These are phyloP conservation scores for Quercus glauca DNA, from an alignment of 306 rosid species.

Conservation along the genomic window DNA sequence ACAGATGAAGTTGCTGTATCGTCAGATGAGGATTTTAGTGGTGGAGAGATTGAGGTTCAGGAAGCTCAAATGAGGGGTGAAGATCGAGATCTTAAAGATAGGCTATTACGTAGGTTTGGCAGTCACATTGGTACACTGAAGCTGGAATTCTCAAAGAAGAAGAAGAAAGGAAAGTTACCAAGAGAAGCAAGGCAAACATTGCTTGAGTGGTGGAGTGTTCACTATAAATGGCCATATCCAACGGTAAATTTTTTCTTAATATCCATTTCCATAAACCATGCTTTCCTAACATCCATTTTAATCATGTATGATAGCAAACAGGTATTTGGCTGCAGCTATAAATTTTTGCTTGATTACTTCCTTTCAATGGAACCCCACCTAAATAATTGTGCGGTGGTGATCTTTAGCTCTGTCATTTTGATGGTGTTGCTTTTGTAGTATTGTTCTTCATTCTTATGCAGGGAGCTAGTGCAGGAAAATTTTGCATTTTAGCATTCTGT, in stretches of 20 bases:
- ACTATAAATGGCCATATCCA: constrained; percentile 96
- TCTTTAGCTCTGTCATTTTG: too few relatives aligned
- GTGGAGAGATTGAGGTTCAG: constrained; percentile 62
- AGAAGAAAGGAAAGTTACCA: constrained; percentile 89
- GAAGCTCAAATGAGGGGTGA: constrained; percentile 53
- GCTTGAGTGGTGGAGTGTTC: constrained; percentile 88
- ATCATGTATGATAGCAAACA: too few relatives aligned
- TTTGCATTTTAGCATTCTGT: too few relatives aligned
- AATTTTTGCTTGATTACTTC: not conserved
- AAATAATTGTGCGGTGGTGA: too few relatives aligned
- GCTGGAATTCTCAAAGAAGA: constrained; percentile 82
- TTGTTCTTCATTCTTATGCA: too few relatives aligned
- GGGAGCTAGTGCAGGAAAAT: too few relatives aligned
- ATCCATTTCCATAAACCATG: not conserved
- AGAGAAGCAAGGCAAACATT: constrained; percentile 87
- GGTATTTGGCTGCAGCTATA: too few relatives aligned
- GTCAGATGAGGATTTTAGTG: constrained; percentile 73
- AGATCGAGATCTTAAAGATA: constrained; percentile 78
- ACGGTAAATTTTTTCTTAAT: constrained; percentile 53
- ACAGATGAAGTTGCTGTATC: constrained; percentile 73
- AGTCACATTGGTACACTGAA: constrained; percentile 75
- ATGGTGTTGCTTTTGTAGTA: too few relatives aligned
- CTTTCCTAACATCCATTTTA: not conserved
- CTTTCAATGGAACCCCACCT: not conserved
- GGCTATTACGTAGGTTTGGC: constrained; percentile 80